Base-by-base conservation (phyloP, 1,284 basidiomycete genomes). In the Bondarzewia mesenterica region DNA sequence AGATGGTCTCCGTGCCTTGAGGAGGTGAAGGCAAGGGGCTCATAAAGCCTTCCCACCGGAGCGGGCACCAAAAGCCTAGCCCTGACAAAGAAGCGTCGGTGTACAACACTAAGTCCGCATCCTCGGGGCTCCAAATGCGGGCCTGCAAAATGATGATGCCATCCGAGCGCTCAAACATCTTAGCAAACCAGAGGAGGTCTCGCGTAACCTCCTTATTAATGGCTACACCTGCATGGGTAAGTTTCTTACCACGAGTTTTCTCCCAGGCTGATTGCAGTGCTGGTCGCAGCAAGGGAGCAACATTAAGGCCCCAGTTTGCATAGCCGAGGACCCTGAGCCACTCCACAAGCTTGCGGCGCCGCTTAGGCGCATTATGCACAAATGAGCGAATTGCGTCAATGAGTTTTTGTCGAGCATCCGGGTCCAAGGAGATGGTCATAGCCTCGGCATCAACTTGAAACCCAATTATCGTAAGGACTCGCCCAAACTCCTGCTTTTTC, bases 231-330 rank as follows among this genome's bases (percentile, higher is more conserved):
- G 58, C 59, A 7, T 52, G n/a, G 0, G 50, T 47, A 0, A 47
- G 10, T 0, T 23, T 14, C 40, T 68, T 66, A 0, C 64, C 67
- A 46, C 71, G 15, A 25, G 38, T 48, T 32, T 48, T 48, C 6
- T 1, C 20, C 7, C 38, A 48, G 4, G 22, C 18, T 25, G 41
- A 43, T 15, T 18, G n/a, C 2, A 48, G 41, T 2, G 41, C 47
- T 1, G 41, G 41, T 7, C 41, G 27, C 1, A 48, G 27, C 1
- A 43, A 22, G 0, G 41, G 47, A 2, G 40, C 47, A 4, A 48
- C 32, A 27, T 48, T 74, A 1, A 75, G 54, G 0, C 57, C 58
- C 70, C 71, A 75, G 42, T 71, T 73, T 3, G 65, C 49, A 57
- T 63, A 67, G 0, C 71, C 67, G 2, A 62, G 55, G 0, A 71